These are phyloP conservation scores for Xerocomus potaroensis DNA, from an alignment of 768 basidiomycete species.

Conservation along the genomic window DNA sequence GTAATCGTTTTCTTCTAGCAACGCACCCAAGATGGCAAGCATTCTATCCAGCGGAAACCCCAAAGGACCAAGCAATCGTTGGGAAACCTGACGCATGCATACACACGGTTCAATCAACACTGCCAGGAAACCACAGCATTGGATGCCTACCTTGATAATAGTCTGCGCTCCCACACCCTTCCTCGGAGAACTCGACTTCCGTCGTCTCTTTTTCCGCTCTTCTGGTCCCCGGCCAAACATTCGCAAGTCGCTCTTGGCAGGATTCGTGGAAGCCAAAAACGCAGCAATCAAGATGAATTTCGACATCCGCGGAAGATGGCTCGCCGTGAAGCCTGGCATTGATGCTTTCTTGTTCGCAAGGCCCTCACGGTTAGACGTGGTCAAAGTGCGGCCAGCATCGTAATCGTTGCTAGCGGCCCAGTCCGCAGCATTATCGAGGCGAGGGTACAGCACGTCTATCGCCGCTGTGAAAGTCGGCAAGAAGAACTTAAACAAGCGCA, in stretches of 20 bases:
- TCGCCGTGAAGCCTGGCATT: conserved; percentile 18
- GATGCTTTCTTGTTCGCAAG: conserved; percentile 4
- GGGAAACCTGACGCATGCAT: conserved; percentile 49
- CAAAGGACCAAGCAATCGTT: conserved; percentile 74
- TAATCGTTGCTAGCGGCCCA: conserved; percentile 58
- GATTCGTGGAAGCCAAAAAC: conserved; percentile 83
- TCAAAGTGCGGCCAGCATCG: conserved; percentile 15
- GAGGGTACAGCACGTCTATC: conserved; percentile 64
- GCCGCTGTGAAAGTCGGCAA: conserved; percentile 58
- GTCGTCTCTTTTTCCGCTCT: conserved; percentile 56
- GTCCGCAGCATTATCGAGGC: conserved; percentile 55
- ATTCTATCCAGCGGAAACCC: conserved; percentile 78
- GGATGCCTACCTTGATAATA: conserved; percentile 39
- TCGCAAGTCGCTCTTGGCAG: conserved; percentile 69
- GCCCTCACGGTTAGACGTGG: conserved; percentile 1
- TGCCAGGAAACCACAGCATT: background rate
- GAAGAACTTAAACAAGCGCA: conserved; percentile 63
- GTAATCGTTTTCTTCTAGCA: conserved; percentile 66
- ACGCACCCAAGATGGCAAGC: conserved; percentile 70
- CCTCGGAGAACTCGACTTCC: conserved; percentile 36
- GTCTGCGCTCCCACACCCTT: conserved; percentile 35
- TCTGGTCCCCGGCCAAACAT: conserved; percentile 78
- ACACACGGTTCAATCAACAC: background rate
- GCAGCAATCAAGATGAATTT: conserved; percentile 74
- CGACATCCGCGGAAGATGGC: conserved; percentile 57